A percentile compares a stretch with the other conserved stretches of the same genome.
Conservation (phyloP, 768 basidiomycete species). For the Neoboletus subvelutipes region DNA sequence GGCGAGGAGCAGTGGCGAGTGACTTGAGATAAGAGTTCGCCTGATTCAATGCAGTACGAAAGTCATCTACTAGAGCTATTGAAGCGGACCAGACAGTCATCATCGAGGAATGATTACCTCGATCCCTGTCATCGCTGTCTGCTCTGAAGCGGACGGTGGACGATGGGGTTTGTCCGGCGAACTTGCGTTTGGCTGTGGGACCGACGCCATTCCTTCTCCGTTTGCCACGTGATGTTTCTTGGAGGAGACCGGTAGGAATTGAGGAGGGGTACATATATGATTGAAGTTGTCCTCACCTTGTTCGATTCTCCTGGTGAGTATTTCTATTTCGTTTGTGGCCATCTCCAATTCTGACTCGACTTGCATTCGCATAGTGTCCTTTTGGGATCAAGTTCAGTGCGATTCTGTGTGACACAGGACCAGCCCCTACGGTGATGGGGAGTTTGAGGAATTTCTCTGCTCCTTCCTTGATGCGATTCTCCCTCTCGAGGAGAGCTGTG, state of each 20-base stretch:
- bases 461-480: constrained; percentile 85
- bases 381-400: constrained; percentile 10
- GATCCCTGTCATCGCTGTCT: constrained; percentile 37
- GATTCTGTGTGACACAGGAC: constrained; percentile 4
- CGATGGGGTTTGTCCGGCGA: constrained; percentile 34
- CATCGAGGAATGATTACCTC: constrained; percentile 25
- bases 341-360: constrained; percentile 77
- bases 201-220: constrained; percentile 31
- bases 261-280: background rate
- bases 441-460: constrained; percentile 87
- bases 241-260: background rate
- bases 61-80: constrained; percentile 54
- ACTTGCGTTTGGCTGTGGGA: constrained; percentile 31
- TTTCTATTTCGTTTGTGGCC: constrained; percentile 70
- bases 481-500: constrained; percentile 65
- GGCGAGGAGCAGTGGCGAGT: constrained; percentile 46
- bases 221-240: constrained; percentile 32
- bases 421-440: constrained; percentile 44
- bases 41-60: constrained; percentile 66
- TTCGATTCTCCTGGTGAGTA: constrained; percentile 53
- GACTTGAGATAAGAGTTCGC: constrained; percentile 59
- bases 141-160: constrained; percentile 29
- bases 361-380: constrained; percentile 67
- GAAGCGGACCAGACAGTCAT: background rate
- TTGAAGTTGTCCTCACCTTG: constrained; percentile 34